Evolutionary conservation across 2,329 filamentous ascomycete species (phyloP).

Genomic region (Fusarium transvaalense): DNA sequence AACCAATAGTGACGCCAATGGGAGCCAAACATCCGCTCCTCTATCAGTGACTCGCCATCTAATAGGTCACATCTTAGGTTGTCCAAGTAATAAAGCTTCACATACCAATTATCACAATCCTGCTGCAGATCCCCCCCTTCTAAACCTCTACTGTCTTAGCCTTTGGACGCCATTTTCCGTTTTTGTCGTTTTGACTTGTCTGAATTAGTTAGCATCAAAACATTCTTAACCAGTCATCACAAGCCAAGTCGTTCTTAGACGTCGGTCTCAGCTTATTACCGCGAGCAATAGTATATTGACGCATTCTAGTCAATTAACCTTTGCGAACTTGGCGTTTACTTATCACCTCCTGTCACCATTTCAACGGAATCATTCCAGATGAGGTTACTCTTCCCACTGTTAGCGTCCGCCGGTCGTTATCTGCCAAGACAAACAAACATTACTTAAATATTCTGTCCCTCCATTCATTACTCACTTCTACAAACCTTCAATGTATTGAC

Average conservation of each 20-base stretch:
- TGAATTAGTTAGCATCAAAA: neutral
- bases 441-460: neutral
- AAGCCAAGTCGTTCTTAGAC: neutral
- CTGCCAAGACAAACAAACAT: neutral
- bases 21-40: neutral
- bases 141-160: neutral
- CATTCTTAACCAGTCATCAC: no score
- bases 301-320: no score
- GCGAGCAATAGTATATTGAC: neutral
- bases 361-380: neutral
- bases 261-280: neutral
- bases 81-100: neutral
- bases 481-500: neutral
- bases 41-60: neutral
- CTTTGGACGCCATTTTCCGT: slow-evolving; percentile 5
- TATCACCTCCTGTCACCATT: neutral
- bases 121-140: neutral
- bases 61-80: neutral
- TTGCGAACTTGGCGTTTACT: neutral
- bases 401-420: neutral
- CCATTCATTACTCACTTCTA: no score
- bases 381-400: neutral
- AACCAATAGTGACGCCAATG: neutral
- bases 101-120: neutral
- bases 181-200: neutral